Conservation (phyloP, 805 yeast species). For the Ogataea trehalophila region DNA sequence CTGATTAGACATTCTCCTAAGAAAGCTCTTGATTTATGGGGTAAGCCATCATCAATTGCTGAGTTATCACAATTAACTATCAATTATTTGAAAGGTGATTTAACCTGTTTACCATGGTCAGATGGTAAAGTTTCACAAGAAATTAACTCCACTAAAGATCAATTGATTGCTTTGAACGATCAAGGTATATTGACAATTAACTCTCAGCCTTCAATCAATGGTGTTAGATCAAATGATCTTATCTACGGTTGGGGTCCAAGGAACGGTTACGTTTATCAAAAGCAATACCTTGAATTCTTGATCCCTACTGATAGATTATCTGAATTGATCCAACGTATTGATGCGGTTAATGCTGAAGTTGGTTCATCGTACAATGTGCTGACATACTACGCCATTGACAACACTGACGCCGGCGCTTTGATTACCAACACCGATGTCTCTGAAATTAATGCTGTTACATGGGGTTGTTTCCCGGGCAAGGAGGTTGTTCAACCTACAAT, state of each 20-base stretch:
- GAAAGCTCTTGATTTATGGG: slow-evolving; percentile 85
- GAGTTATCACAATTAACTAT: slow-evolving; percentile 64
- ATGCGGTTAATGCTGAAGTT: slow-evolving; percentile 34
- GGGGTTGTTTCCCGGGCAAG: slow-evolving; percentile 97
- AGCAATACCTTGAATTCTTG: slow-evolving; percentile 85
- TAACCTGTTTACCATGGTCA: slow-evolving; percentile 86
- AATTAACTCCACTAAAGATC: slow-evolving; percentile 53
- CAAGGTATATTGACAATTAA: slow-evolving; percentile 77
- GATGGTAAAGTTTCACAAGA: slow-evolving; percentile 85
- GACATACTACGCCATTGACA: slow-evolving; percentile 74
- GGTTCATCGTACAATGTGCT: slow-evolving; percentile 43
- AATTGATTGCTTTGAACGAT: slow-evolving; percentile 59
- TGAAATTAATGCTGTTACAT: slow-evolving; percentile 90
- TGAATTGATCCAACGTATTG: slow-evolving; percentile 39
- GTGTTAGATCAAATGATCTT: slow-evolving; percentile 63
- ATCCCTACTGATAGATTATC: slow-evolving; percentile 49
- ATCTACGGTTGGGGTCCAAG: slow-evolving; percentile 94
- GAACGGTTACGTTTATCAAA: slow-evolving; percentile 90
- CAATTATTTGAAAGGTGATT: slow-evolving; percentile 64
- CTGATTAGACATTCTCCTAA: slow-evolving; percentile 78
- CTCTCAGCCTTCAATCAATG: slow-evolving; percentile 92
- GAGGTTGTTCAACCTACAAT: slow-evolving; percentile 95
- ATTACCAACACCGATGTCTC: slow-evolving; percentile 60
- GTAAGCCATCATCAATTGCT: slow-evolving; percentile 55
- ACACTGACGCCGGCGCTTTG: slow-evolving; percentile 48